Base-by-base conservation (phyloP, 345 rosid genomes). In the Eucalyptus cloeziana region DNA sequence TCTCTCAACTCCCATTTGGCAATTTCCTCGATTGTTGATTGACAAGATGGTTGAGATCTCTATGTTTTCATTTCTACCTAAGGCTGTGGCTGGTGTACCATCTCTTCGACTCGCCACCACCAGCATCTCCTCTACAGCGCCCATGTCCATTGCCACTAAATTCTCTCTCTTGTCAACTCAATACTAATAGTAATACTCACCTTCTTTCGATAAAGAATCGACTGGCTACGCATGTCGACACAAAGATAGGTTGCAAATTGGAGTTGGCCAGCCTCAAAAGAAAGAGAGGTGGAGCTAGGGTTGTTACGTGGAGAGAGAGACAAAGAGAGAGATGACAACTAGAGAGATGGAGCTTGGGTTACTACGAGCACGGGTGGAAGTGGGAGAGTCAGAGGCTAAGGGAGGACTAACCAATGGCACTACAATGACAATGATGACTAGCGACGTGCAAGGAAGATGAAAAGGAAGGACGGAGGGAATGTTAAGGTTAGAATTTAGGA, bases 341-440 rank as follows among this genome's bases (percentile, higher is more conserved):
- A 27, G 67, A 27, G 31, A 27, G 16, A 30, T 6, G 31, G 69
- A 25, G 69, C 69, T 60, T 60, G n/a, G 69, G 69, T 27, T 60
- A 30, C 15, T 13, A 10, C 4, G 0, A 60, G 31, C 15, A 30
- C 2, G 1, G 4, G 31, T 25, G n/a, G 69, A 60, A 60, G 16
- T 60, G 31, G 69, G 69, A 60, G 69, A 60, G 4, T 60, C 0
- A 2, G 3, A 60, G 67, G 11, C 7, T 60, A 30, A 60, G 31
- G 7, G 16, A 60, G n/a, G 31, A 27, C 2, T 12, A 0, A 27
- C 6, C 12, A 1, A 30, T 2, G 16, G 7, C 13, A 7, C 15
- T 27, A 13, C 15, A 27, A 60, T 27, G 67, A 60, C 3, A 31
- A 3, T 60, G 15, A 27, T 25, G 30, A 25, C 0, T 27, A 1